phyloP scores from a whole-genome alignment of 192 early-diverging fungal genomes.

The Diversispora epigaea region DNA sequence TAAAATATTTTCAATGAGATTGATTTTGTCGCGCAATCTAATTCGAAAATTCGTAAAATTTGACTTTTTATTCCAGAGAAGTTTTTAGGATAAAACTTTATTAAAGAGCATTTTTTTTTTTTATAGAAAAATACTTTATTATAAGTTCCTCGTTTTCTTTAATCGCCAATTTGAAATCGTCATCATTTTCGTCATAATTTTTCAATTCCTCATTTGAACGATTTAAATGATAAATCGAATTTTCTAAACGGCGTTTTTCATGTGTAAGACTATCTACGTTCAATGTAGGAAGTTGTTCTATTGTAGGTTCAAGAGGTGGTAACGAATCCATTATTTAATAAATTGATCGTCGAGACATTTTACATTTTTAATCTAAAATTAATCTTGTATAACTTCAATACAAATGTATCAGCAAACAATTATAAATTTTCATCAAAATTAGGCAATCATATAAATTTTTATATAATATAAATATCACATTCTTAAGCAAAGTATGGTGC shows the following conservation, averaged over 20 bases:
- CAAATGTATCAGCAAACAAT: no score
- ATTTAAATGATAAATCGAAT: constrained; percentile 41
- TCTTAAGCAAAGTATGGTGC: no score
- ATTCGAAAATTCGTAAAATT: neutral
- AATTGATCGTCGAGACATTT: no score
- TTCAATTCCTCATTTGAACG: constrained; percentile 44
- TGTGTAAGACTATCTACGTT: constrained; percentile 36
- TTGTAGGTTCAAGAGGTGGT: constrained; percentile 26
- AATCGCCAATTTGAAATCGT: constrained; percentile 39
- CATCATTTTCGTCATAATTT: constrained; percentile 43
- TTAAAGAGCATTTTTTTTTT: neutral
- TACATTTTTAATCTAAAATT: no score
- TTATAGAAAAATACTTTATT: constrained; percentile 30
- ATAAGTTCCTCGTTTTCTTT: constrained; percentile 42
- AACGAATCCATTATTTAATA: neutral
- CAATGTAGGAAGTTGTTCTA: constrained; percentile 21
- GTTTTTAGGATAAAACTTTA: neutral
- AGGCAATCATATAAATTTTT: no score
- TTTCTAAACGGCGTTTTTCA: constrained; percentile 44
- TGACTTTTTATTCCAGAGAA: neutral
- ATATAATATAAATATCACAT: no score
- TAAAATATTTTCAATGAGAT: constrained; percentile 7
- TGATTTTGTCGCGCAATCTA: constrained; percentile 12
- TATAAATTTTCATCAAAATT: no score
- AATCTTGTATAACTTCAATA: no score